A percentile compares a stretch with the other conserved stretches of the same genome.
These are phyloP conservation scores for Crithidia sp. DNA, from an alignment of 208 protist genomes.

Conservation along the genomic window DNA sequence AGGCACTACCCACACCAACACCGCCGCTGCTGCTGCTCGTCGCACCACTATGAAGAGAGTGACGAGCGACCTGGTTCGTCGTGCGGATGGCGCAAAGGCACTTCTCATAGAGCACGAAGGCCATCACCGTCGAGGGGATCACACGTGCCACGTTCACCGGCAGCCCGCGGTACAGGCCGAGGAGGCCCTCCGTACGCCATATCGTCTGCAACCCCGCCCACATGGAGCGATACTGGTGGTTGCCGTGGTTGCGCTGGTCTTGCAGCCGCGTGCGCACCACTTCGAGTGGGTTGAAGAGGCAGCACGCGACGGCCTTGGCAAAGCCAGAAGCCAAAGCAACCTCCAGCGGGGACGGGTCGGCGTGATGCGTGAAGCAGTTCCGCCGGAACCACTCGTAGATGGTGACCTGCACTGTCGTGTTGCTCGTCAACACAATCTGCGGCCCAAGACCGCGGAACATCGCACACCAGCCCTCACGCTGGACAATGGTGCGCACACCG, in stretches of 20 bases:
- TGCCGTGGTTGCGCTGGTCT: conserved; percentile 61
- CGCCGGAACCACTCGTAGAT: conserved; percentile 83
- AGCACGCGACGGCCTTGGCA: conserved; percentile 71
- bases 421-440: conserved; percentile 77
- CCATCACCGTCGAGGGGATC: conserved; percentile 77
- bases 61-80: conserved; percentile 26
- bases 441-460: conserved; percentile 74
- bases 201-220: conserved; percentile 57
- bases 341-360: conserved; percentile 64
- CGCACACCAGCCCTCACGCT: conserved; percentile 61
- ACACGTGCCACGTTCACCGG: conserved; percentile 82
- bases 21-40: background rate
- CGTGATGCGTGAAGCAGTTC: conserved; percentile 56
- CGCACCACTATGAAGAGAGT: conserved; percentile 12
- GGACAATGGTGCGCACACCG: conserved; percentile 47
- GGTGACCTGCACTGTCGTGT: conserved; percentile 84
- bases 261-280: conserved; percentile 85
- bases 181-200: conserved; percentile 73
- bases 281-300: conserved; percentile 84
- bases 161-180: conserved; percentile 80
- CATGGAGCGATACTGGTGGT: conserved; percentile 64
- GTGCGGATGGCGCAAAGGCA: conserved; percentile 53
- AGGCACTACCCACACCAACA: background rate
- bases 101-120: conserved; percentile 88
- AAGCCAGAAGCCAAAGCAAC: conserved; percentile 69